Conservation (phyloP, 306 rosid species). For the Mucuna pruriens region DNA sequence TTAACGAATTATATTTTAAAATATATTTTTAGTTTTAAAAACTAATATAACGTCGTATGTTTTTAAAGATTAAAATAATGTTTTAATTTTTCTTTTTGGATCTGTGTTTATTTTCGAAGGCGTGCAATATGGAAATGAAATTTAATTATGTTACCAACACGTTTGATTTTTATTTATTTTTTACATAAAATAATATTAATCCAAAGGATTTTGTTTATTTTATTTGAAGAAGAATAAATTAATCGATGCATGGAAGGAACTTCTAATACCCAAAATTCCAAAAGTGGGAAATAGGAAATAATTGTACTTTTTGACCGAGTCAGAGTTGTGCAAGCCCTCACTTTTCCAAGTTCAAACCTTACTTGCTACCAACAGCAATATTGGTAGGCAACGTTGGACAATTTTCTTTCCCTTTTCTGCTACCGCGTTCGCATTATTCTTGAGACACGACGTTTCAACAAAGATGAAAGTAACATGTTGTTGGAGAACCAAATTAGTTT, state of each 20-base stretch:
- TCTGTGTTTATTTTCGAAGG: not conserved
- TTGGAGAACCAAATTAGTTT: not conserved
- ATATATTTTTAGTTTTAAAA: too few relatives aligned
- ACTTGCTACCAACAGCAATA: conserved; percentile 31
- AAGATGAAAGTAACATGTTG: not conserved
- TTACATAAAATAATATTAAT: not conserved
- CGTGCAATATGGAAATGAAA: not conserved
- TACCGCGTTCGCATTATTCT: conserved; percentile 28
- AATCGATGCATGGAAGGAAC: not conserved
- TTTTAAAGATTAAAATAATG: too few relatives aligned
- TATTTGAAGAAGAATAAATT: not conserved
- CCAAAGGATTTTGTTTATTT: not conserved
- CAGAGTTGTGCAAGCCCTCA: conserved; percentile 15
- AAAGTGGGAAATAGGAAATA: not conserved
- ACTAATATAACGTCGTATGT: too few relatives aligned
- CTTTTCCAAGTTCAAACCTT: conserved; percentile 37
- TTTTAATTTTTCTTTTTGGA: too few relatives aligned
- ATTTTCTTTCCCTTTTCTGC: conserved; percentile 13
- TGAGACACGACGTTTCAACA: not conserved
- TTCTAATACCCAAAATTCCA: not conserved
- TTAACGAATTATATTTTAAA: too few relatives aligned
- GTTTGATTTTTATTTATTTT: not conserved
- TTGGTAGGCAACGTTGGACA: conserved; percentile 27
- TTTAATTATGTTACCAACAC: not conserved
- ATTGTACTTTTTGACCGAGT: conserved; percentile 41